Evolutionary conservation across 106 monocot genomes (phyloP), one percentile per base, ranked within the genome.

Genomic region (Dioscorea zingiberensis): DNA sequence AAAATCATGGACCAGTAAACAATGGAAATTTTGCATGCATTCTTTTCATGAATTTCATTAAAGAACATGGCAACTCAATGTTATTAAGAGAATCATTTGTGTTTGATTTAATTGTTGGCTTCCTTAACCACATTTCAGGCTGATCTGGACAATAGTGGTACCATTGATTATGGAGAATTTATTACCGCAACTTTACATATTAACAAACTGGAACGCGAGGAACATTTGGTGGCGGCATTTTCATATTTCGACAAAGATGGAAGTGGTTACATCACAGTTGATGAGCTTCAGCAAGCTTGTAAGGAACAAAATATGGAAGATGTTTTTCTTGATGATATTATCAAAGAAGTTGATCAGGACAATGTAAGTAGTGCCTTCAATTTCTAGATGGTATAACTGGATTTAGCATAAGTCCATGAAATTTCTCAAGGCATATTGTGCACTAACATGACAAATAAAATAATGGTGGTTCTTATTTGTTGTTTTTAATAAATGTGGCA

Each of bases 131-230:
- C 38, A 29, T 32, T 62, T 12, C 57, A 77, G 77, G 77, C 78
- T 53, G 78, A 78, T 72, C 66, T 78, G 21, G 78, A 72, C 47
- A 78, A 78, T 60, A 78, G 48, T 55, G 78, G 78, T 24, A 78
- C 78, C 15, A 78, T 78, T 16, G 78, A 78, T n/a, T 78, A 67
- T 32, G 78, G 78, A 1, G 78, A 78, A 57, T 78, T 78, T 46
- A 65, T 78, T 26, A 72, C 78, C 13, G 78, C 78, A 13, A 78
- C 78, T 1, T 18, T 78, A 21, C 78, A 78, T 27, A 48, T 78
- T 21, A 78, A 78, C 72, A 78, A 78, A 56, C 65, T 78, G 27
- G 78, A 78, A 47, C 55, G 72, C 7, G 72, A 78, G 29, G 78
- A 78, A 32, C 59, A 78, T 72, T 38, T 78, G 32, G 54, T 54